phyloP scores from a whole-genome alignment of 2,329 filamentous ascomycete genomes.

The Cordyceps militaris region DNA sequence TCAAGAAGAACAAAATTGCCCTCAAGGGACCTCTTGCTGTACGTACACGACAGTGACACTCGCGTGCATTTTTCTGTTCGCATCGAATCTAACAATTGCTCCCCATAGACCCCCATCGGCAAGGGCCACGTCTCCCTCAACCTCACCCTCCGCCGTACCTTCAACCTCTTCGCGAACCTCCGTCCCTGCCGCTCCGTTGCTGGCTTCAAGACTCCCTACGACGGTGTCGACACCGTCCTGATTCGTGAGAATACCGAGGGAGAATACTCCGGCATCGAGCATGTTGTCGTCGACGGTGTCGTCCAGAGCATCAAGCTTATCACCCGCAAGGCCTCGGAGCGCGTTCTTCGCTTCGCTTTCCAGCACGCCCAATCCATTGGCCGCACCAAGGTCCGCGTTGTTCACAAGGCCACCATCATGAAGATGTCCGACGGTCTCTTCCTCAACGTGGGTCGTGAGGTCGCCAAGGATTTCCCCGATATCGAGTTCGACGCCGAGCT shows the following conservation, averaged over 20 bases:
- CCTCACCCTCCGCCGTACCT: slow-evolving; percentile 94
- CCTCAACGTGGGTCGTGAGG: slow-evolving; percentile 74
- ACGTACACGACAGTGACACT: slow-evolving; percentile 31
- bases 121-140: slow-evolving; percentile 99
- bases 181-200: slow-evolving; percentile 95
- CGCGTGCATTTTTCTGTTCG: neutral
- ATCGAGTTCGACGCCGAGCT: slow-evolving; percentile 98
- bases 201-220: slow-evolving; percentile 98
- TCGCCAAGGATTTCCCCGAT: slow-evolving; percentile 90
- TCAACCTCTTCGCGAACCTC: slow-evolving; percentile 99
- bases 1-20: slow-evolving; percentile 92
- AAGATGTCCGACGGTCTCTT: slow-evolving; percentile 99
- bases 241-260: slow-evolving; percentile 99
- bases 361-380: slow-evolving; percentile 92
- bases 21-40: slow-evolving; percentile 96
- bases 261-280: slow-evolving; percentile 98
- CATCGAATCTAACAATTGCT: slow-evolving; percentile 15
- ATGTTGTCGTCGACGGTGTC: slow-evolving; percentile 94
- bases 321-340: slow-evolving; percentile 88
- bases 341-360: slow-evolving; percentile 95
- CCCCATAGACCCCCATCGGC: slow-evolving; percentile 74
- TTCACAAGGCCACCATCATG: slow-evolving; percentile 99
- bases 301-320: slow-evolving; percentile 99
- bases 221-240: slow-evolving; percentile 91
- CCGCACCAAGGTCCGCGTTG: slow-evolving; percentile 92